Percentiles rank a stretch among this genome's conserved stretches.
Conservation (phyloP, 495 filamentous ascomycete genomes). For the Jackrogersella minutella region DNA sequence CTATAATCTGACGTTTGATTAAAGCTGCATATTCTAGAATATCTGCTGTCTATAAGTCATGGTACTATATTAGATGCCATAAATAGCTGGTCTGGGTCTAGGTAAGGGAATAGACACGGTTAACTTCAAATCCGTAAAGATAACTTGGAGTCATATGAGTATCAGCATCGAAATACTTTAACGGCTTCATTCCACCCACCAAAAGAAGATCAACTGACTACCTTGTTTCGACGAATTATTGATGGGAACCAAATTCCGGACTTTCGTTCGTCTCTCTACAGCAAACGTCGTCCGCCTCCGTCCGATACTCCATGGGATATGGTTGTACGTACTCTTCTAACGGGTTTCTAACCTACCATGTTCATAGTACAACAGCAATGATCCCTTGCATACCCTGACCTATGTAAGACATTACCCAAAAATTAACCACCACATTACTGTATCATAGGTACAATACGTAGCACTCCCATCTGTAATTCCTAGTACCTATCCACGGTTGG, state of each 20-base stretch:
- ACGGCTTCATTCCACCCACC: neutral
- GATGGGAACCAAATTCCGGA: neutral
- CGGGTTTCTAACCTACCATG: neutral
- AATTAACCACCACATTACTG: neutral
- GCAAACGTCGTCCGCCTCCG: constrained; percentile 6
- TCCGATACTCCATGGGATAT: neutral
- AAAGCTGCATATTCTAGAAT: constrained; percentile 17
- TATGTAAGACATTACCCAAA: constrained; percentile 1
- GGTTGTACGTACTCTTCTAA: too few species aligned
- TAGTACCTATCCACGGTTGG: neutral
- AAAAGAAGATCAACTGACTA: neutral
- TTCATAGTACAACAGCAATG: neutral
- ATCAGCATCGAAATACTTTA: neutral
- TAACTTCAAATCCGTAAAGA: too few species aligned
- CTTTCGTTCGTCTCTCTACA: neutral
- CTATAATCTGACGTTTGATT: constrained; percentile 24
- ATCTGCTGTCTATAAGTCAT: neutral
- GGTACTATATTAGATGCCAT: constrained; percentile 1
- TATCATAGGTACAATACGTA: neutral
- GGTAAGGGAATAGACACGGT: too few species aligned
- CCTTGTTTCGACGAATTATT: constrained; percentile 3
- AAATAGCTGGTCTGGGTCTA: neutral
- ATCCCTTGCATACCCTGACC: constrained; percentile 12
- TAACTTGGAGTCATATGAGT: too few species aligned
- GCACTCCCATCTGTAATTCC: neutral